Conservation (phyloP, 1,284 basidiomycete genomes). For the Inonotus obliquus region DNA sequence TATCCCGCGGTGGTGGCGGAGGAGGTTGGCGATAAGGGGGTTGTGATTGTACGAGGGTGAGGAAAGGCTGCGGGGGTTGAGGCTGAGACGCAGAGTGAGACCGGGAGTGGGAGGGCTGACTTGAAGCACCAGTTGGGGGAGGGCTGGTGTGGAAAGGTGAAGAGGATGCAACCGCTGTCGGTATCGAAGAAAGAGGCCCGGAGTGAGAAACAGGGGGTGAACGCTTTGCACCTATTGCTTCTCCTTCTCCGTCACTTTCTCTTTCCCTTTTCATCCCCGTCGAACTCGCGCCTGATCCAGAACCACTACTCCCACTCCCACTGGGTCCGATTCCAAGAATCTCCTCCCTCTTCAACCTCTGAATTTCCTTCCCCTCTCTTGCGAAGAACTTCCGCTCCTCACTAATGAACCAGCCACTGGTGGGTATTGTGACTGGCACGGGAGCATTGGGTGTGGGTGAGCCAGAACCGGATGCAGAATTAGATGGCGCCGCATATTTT, state of each 20-base stretch:
- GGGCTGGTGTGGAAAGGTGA: not conserved
- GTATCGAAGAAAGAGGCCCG: constrained; percentile 3
- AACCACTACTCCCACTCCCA: not conserved
- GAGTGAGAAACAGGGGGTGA: constrained; percentile 49
- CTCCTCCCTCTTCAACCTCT: constrained; percentile 40
- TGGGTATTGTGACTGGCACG: constrained; percentile 35
- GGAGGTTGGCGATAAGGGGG: not conserved
- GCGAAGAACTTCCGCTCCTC: constrained; percentile 76
- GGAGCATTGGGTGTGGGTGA: not conserved
- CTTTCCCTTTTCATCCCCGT: not conserved
- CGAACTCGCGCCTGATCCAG: not conserved
- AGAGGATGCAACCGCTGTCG: constrained; percentile 4
- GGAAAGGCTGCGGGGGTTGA: not conserved
- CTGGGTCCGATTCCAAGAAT: not conserved
- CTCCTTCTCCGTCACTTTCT: not conserved
- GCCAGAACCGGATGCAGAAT: not conserved
- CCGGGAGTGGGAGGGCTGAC: not conserved
- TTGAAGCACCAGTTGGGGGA: not conserved
- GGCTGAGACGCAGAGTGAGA: not conserved
- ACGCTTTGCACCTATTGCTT: constrained; percentile 16
- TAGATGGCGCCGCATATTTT: not conserved
- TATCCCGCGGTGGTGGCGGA: not conserved
- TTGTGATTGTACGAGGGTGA: not conserved
- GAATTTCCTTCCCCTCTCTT: constrained; percentile 66
- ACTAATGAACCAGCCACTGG: constrained; percentile 61